Base-by-base conservation (phyloP, 768 basidiomycete species). In the Gelatoporia subvermispora region DNA sequence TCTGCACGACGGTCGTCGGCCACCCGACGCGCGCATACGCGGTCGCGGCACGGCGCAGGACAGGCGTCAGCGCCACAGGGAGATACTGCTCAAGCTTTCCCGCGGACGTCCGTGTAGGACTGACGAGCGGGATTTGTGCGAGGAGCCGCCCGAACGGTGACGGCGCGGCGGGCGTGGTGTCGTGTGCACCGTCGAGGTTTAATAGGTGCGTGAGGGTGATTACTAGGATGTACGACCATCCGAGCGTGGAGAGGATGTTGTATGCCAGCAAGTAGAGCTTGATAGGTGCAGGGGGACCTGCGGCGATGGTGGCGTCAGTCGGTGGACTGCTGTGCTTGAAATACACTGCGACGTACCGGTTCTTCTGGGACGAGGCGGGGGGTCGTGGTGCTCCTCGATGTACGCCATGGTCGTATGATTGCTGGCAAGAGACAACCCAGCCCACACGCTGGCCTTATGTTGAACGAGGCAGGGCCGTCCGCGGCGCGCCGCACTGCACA, bases 1-100 rank as follows among this genome's bases (percentile, higher is more conserved):
- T 90, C 70, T 99, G 95, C 5, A 95, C 88, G 53, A 81, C 72
- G 4, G 81, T 78, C 2, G 84, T 85, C 28, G 69, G 65, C 3
- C 60, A 54, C 15, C 89, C 89, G 3, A 89, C 71, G 5, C 79
- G 78, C 10, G 74, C 64, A 61, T 81, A 84, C 10, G 82, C 74
- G 0, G 85, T 84, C 15, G 65, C 65, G 0, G 83, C 68, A 31
- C 84, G 72, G 38, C 68, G 56, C 64, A 79, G 70, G 28, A 81
- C 35, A 39, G 82, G 67, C 35, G 66, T 65, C 22, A 78, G 56
- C 39, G 58, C 53, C 36, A 63, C 44, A 2, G 78, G 76, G 20
- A 67, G 54, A 22, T 54, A 45, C 38, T 51, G 42, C 50, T 58
- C 57, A 23, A 58, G 24, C 9, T 24, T 44, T 35, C 44, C 24